phyloP scores from a whole-genome alignment of 768 basidiomycete genomes.

The Kwoniella newhampshirensis region DNA sequence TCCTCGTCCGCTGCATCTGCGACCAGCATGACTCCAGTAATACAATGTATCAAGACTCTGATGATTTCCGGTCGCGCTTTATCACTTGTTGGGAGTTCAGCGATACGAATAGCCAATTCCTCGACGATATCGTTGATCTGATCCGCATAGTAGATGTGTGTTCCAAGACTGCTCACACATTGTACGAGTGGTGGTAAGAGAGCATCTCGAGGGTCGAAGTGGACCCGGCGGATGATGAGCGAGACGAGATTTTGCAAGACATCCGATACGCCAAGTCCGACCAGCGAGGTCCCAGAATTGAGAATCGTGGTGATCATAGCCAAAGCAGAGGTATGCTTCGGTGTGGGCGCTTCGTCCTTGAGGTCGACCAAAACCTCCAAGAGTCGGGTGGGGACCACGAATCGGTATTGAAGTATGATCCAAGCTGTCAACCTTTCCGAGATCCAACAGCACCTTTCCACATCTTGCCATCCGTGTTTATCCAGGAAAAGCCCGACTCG shows the following conservation, averaged over 20 bases:
- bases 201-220: constrained; percentile 64
- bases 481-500: constrained; percentile 71
- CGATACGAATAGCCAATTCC: constrained; percentile 74
- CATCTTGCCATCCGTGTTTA: constrained; percentile 63
- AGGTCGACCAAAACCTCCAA: constrained; percentile 72
- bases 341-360: constrained; percentile 24
- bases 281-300: constrained; percentile 70
- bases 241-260: constrained; percentile 75
- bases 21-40: constrained; percentile 38
- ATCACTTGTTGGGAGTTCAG: constrained; percentile 61
- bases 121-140: constrained; percentile 89
- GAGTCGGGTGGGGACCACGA: constrained; percentile 78
- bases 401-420: constrained; percentile 91
- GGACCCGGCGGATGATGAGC: constrained; percentile 69
- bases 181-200: constrained; percentile 69
- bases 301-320: constrained; percentile 78
- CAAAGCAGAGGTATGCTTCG: constrained; percentile 62
- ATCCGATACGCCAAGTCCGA: constrained; percentile 88
- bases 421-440: constrained; percentile 75
- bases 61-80: constrained; percentile 40
- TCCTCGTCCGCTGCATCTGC: constrained; percentile 33
- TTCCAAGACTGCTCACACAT: constrained; percentile 78
- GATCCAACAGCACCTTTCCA: constrained; percentile 78
- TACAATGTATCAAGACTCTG: constrained; percentile 37
- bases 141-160: constrained; percentile 92